Conservation (phyloP, 805 yeast species). For the Saccharomycopsis sp. region DNA sequence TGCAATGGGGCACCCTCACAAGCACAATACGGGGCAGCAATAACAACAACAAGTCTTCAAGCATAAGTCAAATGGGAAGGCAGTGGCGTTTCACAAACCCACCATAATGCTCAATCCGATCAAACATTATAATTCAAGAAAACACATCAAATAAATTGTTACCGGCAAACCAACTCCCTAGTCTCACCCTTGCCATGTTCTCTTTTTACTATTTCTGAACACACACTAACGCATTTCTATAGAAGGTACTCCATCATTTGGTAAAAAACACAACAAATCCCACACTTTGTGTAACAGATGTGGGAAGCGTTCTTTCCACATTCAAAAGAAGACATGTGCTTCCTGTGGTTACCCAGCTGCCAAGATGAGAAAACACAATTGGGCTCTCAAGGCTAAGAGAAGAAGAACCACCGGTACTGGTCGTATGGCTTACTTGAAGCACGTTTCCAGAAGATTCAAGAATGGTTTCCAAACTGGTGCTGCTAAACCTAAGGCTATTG, state of each 20-base stretch:
- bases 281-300: constrained; percentile 99
- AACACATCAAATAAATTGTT: too few relatives aligned
- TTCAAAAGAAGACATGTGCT: constrained; percentile 98
- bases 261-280: constrained; percentile 99
- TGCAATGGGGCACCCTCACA: too few relatives aligned
- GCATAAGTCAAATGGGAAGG: too few relatives aligned
- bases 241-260: constrained; percentile 99
- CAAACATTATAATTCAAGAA: too few relatives aligned
- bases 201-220: not conserved
- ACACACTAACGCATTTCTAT: constrained; percentile 29
- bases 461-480: constrained; percentile 95
- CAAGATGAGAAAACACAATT: constrained; percentile 97
- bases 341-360: constrained; percentile 99
- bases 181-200: too few relatives aligned
- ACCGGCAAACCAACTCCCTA: too few relatives aligned
- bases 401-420: constrained; percentile 99
- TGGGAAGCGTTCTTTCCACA: constrained; percentile 98
- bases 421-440: constrained; percentile 97
- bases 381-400: constrained; percentile 99
- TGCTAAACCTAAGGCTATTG: constrained; percentile 58
- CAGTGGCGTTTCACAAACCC: too few relatives aligned
- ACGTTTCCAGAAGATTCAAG: constrained; percentile 96
- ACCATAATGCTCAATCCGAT: too few relatives aligned
- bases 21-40: too few relatives aligned
- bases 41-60: too few relatives aligned